Base-by-base conservation (phyloP, 129 eudicot species). In the Flaveria linearis region DNA sequence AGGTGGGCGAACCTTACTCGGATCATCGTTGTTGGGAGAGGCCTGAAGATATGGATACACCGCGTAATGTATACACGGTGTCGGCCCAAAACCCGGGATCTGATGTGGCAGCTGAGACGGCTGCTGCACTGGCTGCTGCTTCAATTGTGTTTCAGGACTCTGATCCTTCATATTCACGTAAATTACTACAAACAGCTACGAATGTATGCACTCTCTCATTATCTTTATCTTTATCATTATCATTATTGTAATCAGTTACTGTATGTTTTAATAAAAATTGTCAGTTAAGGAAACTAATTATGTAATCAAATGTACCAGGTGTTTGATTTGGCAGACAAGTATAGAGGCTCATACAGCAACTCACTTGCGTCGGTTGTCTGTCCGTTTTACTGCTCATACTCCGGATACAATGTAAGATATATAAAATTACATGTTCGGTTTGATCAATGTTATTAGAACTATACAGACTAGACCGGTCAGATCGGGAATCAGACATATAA, bases 21-120 rank as follows among this genome's bases (percentile, higher is more conserved):
- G 98, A 93, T 78, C 98, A 93, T 67, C 75, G 26, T 23, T 93
- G 98, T 33, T 93, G 98, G 98, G 97, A 93, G 64, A 85, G 98
- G 55, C 96, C 98, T 2, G 98, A 93, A 61, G 98, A 91, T 82
- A 93, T 93, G 98, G 98, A 93, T 80, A 93, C 98, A 0, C 84
- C 89, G 15, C 91, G 98, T 7, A 83, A 79, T 47, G 98, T 87
- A 12, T 93, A 93, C 81, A 87, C 84, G 74, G 96, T 93, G 30
- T 75, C 93, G 1, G 8, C 96, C 45, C 87, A 84, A 79, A 91
- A 84, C 67, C 98, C 97, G 14, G 98, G 98, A 11, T 93, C 98
- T 13, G 98, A 93, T 73, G 98, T 93, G 2, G 98, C 97, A 26
- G 97, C 96, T 2, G 98, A 93, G 83, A 93, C 97, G 0, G 97